Evolutionary conservation across 1,139 yeast genomes (phyloP), one percentile per base, ranked within the genome.

Genomic region (Pichia sp.): DNA sequence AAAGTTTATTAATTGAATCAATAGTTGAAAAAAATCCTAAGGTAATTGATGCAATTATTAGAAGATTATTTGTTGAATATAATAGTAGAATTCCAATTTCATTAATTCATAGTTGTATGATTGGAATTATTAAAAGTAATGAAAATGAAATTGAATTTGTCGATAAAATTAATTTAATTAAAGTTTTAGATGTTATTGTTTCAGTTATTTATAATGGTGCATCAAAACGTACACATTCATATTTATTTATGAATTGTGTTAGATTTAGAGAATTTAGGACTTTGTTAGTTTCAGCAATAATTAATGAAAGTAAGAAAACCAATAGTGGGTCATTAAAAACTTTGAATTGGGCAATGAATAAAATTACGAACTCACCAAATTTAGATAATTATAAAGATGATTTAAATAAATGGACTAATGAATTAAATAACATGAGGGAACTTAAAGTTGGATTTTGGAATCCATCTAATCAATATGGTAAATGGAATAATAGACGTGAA

Each of bases 401-500:
- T 25, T 48, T 56, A 33, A 37, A 36, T 10, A 48, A 40, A 41
- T 64, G 67, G 67, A 53, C 47, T 11, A 41, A 49, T 29, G 45
- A 51, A 32, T 47, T 63, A 32, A 46, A 50, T 4, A 51, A 54
- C 32, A 61, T 63, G 64, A 56, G 55, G 45, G 51, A 46, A 9
- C 37, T 46, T 3, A 45, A 50, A 34, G 44, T 46, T n/a, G 66
- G 66, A 25, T 64, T 61, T 48, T 63, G 65, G 65, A 49, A 50
- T 42, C 50, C 52, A 27, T n/a, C 26, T 7, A 39, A 47, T 43
- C 34, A 30, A 3, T 29, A 32, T 34, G 49, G 45, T 25, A 40
- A 39, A 33, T 49, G 55, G 56, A 45, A 44, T 27, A 31, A 42
- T 25, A 18, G 18, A 18, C 18, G 18, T 18, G 18, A 18, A 18